Base-by-base conservation (phyloP, 1,284 basidiomycete genomes). In the Trichosporon sp. region DNA sequence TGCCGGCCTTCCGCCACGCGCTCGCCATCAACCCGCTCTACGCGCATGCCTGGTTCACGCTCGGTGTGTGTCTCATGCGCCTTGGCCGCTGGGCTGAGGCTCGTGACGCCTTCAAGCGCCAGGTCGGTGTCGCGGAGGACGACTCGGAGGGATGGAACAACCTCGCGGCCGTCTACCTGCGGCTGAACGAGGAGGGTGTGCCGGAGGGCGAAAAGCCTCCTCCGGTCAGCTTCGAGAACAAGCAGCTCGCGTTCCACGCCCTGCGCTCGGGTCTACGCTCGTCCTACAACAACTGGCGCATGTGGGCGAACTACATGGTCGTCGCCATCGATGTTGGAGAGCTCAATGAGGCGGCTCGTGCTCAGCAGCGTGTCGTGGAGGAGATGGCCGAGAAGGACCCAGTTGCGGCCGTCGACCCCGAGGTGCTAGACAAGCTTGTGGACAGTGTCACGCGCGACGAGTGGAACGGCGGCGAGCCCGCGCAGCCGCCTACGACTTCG, bases 61-160 rank as follows among this genome's bases (percentile, higher is more conserved):
- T 99, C 34, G 97, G 97, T 0, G 98, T 97, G 76, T 90, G 93
- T 9, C 90, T 87, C 73, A 89, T 97, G 83, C 87, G 91, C 21
- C 77, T 87, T 70, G 91, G 96, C 81, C 85, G 89, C 67, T 98
- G 94, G 95, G 87, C 87, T 29, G 90, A 90, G 29, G 95, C 91
- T 1, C 89, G 90, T 68, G 89, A 91, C 62, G 91, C 92, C 0
- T 99, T 99, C 83, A 85, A 86, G 63, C 86, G 95, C 42, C 94
- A 93, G 76, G 94, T 97, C 0, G 85, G 88, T 9, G 89, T 99
- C 70, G 95, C 98, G 72, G 93, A 96, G 71, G 96, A 99, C 75
- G 95, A 99, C 78, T 92, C 89, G 3, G 96, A 99, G 86, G 95
- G 93, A 73, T 99, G 97, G 97, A 98, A 92, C 80, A 99, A 99